Evolutionary conservation across 2,329 filamentous ascomycete genomes (phyloP), one percentile per base, ranked within the genome.

Genomic region (Verticillium zaregamsianum): DNA sequence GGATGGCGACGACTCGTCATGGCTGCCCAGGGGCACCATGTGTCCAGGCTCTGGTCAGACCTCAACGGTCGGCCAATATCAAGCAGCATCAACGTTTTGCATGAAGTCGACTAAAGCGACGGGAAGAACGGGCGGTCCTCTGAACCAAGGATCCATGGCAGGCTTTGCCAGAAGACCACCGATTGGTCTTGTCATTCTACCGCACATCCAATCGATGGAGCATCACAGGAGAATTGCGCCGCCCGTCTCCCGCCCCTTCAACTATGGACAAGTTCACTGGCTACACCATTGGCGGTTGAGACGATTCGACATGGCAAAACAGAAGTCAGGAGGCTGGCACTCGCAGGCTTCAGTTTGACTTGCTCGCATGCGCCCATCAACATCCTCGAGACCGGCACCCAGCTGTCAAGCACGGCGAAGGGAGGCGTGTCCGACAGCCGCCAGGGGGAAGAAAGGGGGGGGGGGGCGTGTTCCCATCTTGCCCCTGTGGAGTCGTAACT

Each of bases 401-500:
- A 12, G 33, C 33, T 35, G 33, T 35, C 33, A 40, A 40, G 14
- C 37, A 5, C 57, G 28, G 20, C 14, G 60, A 49, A 58, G 14
- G 64, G 59, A 60, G 59, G 45, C 45, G 45, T 49, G 45, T 63
- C 63, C 55, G 59, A 60, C 45, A 9, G 45, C 61, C 58, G 40
- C 55, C 62, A 61, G 35, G 59, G 56, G 39, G 58, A 60, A 62
- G 62, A 66, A 61, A 63, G 68, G 69, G 67, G 68, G 65, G 68
- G 69, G 67, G 68, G 65, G 66, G 68, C 39, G 68, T 66, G 55
- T 58, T 59, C 37, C 59, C 64, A 65, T 55, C 62, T 37, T 33
- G 58, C 63, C 62, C 67, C 62, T 69, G 63, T 68, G 62, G 57
- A 65, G 69, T 68, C 64, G 65, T 67, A 49, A 54, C 32, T 32